Percentiles rank a stretch among this genome's conserved stretches.
These are phyloP conservation scores for Cladosporium sp. DNA, from an alignment of 2,329 filamentous ascomycete species.

Conservation along the genomic window DNA sequence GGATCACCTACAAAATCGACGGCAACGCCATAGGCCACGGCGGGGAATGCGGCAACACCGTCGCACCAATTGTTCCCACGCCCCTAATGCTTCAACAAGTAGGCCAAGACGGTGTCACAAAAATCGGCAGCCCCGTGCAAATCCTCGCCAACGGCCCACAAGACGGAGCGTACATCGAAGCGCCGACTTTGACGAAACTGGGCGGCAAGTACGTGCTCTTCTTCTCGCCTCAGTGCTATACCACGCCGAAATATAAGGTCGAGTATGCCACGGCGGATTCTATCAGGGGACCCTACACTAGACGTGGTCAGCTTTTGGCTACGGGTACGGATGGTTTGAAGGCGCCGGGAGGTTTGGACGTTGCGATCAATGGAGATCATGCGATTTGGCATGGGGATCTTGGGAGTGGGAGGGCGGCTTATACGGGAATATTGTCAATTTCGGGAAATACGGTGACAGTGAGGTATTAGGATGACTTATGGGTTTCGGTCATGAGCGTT, in stretches of 20 bases:
- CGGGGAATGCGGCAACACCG: conserved; percentile 25
- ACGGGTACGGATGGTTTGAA: conserved; percentile 23
- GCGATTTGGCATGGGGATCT: conserved; percentile 28
- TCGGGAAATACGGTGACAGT: conserved; percentile 15
- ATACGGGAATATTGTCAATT: conserved; percentile 16
- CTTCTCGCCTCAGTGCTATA: conserved; percentile 29
- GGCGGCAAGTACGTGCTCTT: conserved; percentile 29
- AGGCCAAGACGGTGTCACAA: conserved; percentile 22
- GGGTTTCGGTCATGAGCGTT: background rate
- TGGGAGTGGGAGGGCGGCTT: conserved; percentile 18
- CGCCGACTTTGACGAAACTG: conserved; percentile 25
- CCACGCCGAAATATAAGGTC: conserved; percentile 24
- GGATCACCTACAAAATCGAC: conserved; percentile 28
- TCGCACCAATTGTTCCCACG: conserved; percentile 19
- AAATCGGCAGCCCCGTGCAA: conserved; percentile 20
- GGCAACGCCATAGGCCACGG: conserved; percentile 27
- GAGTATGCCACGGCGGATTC: conserved; percentile 24
- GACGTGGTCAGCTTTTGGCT: conserved; percentile 21
- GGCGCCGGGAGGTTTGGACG: conserved; percentile 28
- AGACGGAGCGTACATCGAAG: conserved; percentile 30
- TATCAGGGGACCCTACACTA: conserved; percentile 25
- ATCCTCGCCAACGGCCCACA: conserved; percentile 24
- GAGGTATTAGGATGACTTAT: background rate
- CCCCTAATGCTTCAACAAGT: conserved; percentile 29
- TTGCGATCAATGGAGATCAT: conserved; percentile 28